phyloP scores from a whole-genome alignment of 169 alveolate genomes.

The Eimeria necatrix region DNA sequence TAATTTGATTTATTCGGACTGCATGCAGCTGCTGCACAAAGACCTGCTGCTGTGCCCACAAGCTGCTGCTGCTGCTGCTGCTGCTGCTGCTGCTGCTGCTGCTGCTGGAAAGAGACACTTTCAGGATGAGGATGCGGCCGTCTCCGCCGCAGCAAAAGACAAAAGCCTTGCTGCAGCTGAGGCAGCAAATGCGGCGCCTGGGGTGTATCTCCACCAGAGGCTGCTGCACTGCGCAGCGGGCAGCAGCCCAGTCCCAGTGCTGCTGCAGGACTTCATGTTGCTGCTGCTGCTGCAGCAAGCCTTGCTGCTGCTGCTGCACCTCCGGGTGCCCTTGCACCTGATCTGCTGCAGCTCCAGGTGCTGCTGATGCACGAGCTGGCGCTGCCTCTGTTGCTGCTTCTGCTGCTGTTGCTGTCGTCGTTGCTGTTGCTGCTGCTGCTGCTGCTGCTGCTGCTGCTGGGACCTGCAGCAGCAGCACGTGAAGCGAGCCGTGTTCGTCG shows the following conservation, averaged over 20 bases:
- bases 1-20: neutral
- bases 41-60: slow-evolving; percentile 8
- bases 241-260: slow-evolving; percentile 26
- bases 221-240: slow-evolving; percentile 30
- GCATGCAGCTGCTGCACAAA: slow-evolving; percentile 39
- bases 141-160: slow-evolving; percentile 74
- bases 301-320: too few relatives aligned
- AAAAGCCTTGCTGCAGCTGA: slow-evolving; percentile 21
- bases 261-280: neutral
- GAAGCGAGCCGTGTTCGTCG: slow-evolving; percentile 67
- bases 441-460: slow-evolving; percentile 69
- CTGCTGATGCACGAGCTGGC: neutral
- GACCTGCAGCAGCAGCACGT: slow-evolving; percentile 54
- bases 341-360: too few relatives aligned
- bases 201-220: slow-evolving; percentile 18
- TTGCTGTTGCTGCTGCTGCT: slow-evolving; percentile 18
- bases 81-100: slow-evolving; percentile 38
- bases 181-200: neutral
- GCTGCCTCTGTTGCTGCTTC: neutral
- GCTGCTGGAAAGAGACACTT: slow-evolving; percentile 16
- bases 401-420: neutral
- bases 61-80: neutral
- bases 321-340: too few relatives aligned
- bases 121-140: slow-evolving; percentile 46
- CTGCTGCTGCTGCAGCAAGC: neutral